phyloP scores from a whole-genome alignment of 176 grass and related monocot genomes.

The Oryza glaberrima region DNA sequence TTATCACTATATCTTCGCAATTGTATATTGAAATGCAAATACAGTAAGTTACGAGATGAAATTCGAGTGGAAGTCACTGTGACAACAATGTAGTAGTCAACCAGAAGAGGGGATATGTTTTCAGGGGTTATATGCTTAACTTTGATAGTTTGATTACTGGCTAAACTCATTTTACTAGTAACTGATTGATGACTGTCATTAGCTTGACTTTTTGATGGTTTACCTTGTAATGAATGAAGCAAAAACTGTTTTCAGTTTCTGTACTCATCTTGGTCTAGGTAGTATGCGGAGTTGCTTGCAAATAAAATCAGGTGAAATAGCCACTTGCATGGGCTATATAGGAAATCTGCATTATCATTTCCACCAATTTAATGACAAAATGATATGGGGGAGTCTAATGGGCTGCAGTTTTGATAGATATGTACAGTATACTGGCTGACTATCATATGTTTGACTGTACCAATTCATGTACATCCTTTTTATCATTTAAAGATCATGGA shows the following conservation, averaged over 20 bases:
- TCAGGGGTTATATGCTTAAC: neutral
- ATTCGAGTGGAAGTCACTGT: neutral
- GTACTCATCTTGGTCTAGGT: neutral
- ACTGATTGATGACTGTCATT: neutral
- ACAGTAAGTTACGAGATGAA: neutral
- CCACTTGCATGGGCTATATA: neutral
- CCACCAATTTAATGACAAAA: neutral
- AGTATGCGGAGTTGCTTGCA: neutral
- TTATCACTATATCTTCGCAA: neutral
- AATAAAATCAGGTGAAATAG: neutral
- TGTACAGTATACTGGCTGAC: neutral
- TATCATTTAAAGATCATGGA: constrained; percentile 1
- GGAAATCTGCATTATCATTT: neutral
- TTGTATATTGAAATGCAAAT: neutral
- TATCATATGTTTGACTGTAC: constrained; percentile 4
- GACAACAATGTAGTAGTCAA: neutral
- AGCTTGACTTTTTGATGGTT: neutral
- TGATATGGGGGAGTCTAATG: constrained; percentile 4
- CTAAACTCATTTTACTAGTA: neutral
- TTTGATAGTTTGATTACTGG: neutral
- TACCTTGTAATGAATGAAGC: neutral
- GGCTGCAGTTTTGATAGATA: neutral
- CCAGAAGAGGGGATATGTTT: neutral
- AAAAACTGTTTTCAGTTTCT: neutral
- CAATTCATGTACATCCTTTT: constrained; percentile 1